phyloP scores from a whole-genome alignment of 2,329 filamentous ascomycete species.

The Colletotrichum scovillei region DNA sequence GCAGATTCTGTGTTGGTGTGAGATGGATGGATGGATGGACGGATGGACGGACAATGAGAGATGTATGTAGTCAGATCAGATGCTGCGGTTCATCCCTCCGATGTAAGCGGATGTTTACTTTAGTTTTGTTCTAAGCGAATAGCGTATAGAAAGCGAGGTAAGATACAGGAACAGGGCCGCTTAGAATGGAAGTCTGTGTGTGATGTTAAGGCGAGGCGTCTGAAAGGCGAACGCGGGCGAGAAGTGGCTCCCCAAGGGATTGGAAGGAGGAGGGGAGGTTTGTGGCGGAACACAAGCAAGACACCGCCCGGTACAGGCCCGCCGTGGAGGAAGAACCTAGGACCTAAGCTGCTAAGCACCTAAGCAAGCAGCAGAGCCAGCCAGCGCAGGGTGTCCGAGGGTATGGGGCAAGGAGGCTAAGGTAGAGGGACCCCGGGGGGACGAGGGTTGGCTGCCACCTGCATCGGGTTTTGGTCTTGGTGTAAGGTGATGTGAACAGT shows the following conservation, averaged over 20 bases:
- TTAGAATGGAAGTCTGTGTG: background rate
- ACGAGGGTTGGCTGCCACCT: background rate
- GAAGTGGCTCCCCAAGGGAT: background rate
- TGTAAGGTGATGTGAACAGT: background rate
- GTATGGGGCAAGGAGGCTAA: conserved; percentile 4
- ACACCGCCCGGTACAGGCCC: conserved; percentile 8
- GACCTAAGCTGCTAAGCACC: too few species aligned
- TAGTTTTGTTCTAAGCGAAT: background rate
- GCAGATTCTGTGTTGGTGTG: background rate
- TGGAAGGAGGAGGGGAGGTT: conserved; percentile 1
- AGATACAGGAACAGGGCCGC: background rate
- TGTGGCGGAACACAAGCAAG: conserved; percentile 28
- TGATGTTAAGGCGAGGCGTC: background rate
- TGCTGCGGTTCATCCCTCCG: conserved; percentile 14
- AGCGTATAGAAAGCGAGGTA: background rate
- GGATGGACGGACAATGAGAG: background rate
- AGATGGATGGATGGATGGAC: conserved; percentile 1
- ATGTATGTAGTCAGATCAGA: conserved; percentile 12
- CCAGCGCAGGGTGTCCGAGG: conserved; percentile 26
- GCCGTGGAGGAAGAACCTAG: background rate
- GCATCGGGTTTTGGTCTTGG: background rate
- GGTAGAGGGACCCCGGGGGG: conserved; percentile 1
- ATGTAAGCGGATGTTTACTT: conserved; percentile 3
- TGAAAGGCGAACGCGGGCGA: background rate
- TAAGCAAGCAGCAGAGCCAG: conserved; percentile 15